Evolutionary conservation across 768 basidiomycete genomes (phyloP), one percentile per base, ranked within the genome.

Genomic region (Fomitopsis serialis): DNA sequence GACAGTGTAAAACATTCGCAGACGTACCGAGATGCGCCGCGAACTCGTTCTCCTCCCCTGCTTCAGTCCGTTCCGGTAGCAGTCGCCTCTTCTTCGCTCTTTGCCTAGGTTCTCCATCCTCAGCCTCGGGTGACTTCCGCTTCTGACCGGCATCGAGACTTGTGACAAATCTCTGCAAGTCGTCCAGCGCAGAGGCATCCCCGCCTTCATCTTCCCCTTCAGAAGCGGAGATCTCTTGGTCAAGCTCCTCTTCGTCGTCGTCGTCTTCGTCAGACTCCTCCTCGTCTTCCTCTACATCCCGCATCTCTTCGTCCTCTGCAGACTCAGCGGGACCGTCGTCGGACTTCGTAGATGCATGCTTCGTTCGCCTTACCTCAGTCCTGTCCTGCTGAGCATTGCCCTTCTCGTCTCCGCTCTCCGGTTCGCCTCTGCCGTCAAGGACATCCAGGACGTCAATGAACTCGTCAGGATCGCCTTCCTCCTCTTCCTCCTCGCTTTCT

Each of bases 21-120:
- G 22, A 61, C 61, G 48, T 63, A 83, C 84, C 79, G 48, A 73
- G 63, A 13, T 74, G 74, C 42, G 80, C 79, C 11, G 79, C 81
- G 63, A 93, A 95, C 62, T 93, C 92, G 61, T 83, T 84, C 65
- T 94, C 93, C 27, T 77, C 78, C 6, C 89, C 92, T 25, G 84
- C 81, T 61, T 90, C 87, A 2, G 85, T 92, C 48, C 79, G 79
- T 62, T 93, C 92, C 52, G 78, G 71, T 48, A 92, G 63, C 1
- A 80, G 70, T 10, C 89, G 81, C 42, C 86, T 75, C 64, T 86
- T 88, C 48, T 74, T 70, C 15, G 68, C 64, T 35, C 63, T 66
- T 6, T 55, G 52, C 13, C 61, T 59, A 8, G 63, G 68, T 4
- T 59, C 54, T 6, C 50, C 57, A 1, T 66, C 68, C 8, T 66